phyloP scores from a whole-genome alignment of 2,329 filamentous ascomycete genomes.

The Drechslerella dactyloides region DNA sequence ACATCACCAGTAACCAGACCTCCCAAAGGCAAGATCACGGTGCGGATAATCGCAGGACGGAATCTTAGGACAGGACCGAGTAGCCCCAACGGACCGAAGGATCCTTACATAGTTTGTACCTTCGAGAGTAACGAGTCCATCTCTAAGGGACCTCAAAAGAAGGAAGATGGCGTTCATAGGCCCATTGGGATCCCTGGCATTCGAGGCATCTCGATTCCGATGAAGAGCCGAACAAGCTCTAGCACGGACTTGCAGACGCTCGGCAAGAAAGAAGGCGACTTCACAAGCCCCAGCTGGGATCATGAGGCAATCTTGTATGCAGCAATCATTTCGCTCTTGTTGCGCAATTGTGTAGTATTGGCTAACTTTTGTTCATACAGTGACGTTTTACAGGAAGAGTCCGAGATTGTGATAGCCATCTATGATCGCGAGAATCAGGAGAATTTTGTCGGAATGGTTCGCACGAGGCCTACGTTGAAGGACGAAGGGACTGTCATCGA shows the following conservation, averaged over 20 bases:
- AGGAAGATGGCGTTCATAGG: conserved; percentile 65
- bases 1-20: conserved; percentile 66
- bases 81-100: conserved; percentile 60
- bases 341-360: conserved; percentile 54
- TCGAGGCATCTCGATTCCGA: conserved; percentile 85
- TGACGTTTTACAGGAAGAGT: conserved; percentile 90
- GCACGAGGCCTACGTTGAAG: conserved; percentile 73
- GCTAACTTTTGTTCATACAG: conserved; percentile 61
- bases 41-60: conserved; percentile 85
- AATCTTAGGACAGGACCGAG: conserved; percentile 73
- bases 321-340: conserved; percentile 20
- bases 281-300: conserved; percentile 92
- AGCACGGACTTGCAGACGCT: conserved; percentile 77
- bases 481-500: conserved; percentile 74
- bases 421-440: conserved; percentile 87
- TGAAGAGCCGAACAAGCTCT: conserved; percentile 95
- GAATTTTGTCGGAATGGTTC: conserved; percentile 87
- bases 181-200: conserved; percentile 72
- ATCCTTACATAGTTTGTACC: conserved; percentile 94
- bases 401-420: conserved; percentile 88
- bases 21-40: conserved; percentile 83
- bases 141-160: conserved; percentile 75
- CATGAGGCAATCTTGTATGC: conserved; percentile 92
- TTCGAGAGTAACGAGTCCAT: conserved; percentile 98
- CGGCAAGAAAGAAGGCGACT: conserved; percentile 63